Conservation (phyloP, 2,329 filamentous ascomycete genomes). For the Cladosporium oxysporum region DNA sequence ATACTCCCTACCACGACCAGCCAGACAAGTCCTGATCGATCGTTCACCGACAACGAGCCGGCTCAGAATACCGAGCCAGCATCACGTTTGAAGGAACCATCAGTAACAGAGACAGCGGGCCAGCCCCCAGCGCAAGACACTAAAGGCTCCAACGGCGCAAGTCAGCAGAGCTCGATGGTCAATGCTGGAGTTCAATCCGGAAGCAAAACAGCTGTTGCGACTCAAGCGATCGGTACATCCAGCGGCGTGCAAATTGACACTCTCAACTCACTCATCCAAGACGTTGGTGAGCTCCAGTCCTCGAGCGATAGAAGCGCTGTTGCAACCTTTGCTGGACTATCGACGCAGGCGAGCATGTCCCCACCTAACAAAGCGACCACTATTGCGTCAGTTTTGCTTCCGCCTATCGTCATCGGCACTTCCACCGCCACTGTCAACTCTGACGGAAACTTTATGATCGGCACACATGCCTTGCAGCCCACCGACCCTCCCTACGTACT, state of each 20-base stretch:
- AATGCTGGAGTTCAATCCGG: not conserved
- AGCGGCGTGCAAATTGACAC: not conserved
- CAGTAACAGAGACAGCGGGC: not conserved
- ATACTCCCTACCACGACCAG: not conserved
- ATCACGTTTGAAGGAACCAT: not conserved
- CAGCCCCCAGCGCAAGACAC: not conserved
- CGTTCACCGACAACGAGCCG: not conserved
- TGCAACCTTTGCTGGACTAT: not conserved
- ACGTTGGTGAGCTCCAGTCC: not conserved
- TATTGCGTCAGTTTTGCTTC: not conserved
- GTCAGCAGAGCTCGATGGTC: not conserved
- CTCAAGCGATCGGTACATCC: not conserved
- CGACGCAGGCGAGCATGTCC: not conserved
- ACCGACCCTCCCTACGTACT: not conserved
- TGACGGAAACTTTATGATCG: constrained; percentile 21
- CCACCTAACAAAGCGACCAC: not conserved
- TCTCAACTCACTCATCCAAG: constrained; percentile 3
- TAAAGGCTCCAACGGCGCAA: not conserved
- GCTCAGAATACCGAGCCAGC: not conserved
- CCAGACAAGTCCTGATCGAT: not conserved
- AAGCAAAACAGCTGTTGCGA: not conserved
- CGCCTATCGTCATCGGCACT: not conserved
- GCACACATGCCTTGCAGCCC: constrained; percentile 22
- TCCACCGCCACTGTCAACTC: constrained; percentile 20
- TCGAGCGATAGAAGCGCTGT: not conserved